Conservation (phyloP, 225 moss, liverwort and hornwort genomes). For the Bryoerythrophyllum caledonicum region DNA sequence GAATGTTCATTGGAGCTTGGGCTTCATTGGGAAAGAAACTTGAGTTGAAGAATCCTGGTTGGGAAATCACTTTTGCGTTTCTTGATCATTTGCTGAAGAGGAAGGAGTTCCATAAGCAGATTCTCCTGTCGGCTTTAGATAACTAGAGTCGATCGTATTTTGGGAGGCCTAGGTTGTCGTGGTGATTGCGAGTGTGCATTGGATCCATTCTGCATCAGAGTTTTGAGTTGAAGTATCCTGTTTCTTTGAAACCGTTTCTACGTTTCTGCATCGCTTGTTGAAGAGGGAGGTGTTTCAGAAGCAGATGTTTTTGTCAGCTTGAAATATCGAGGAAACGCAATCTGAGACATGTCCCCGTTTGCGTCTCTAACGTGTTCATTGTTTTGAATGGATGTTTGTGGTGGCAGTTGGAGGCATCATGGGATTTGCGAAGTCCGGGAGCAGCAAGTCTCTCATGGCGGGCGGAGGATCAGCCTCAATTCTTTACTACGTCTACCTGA, state of each 20-base stretch:
- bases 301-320: background rate
- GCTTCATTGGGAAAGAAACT: background rate
- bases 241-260: too few species aligned
- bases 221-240: too few species aligned
- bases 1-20: background rate
- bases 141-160: background rate
- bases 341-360: background rate
- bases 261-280: background rate
- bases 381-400: constrained; percentile 2
- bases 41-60: constrained; percentile 5
- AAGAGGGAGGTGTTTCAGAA: background rate
- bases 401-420: constrained; percentile 85
- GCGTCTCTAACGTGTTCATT: background rate
- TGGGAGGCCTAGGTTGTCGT: constrained; percentile 2
- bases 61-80: background rate
- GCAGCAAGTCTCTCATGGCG: constrained; percentile 75
- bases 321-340: background rate
- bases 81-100: background rate
- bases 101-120: too few species aligned
- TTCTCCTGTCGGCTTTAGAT: too few species aligned
- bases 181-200: background rate
- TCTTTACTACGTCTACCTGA: constrained; percentile 78
- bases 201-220: background rate
- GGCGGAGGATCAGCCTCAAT: constrained; percentile 86
- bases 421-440: constrained; percentile 88